Evolutionary conservation across 495 filamentous ascomycete genomes (phyloP).

Genomic region (Podospora bellae-mahoneyi): DNA sequence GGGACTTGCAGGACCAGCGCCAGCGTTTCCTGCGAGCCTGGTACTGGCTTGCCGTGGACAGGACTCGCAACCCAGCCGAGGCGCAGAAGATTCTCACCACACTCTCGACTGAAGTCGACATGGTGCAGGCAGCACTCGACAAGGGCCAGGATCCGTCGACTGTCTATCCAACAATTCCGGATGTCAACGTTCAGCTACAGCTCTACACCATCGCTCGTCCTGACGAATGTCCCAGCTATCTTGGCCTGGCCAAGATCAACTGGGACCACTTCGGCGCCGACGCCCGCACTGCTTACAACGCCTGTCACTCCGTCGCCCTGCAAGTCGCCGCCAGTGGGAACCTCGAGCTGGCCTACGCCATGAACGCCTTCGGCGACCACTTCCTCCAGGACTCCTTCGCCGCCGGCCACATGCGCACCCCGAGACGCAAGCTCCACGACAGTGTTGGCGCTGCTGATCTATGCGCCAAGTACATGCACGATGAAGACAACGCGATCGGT

Average conservation of each 20-base stretch:
- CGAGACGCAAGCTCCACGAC: slow-evolving; percentile 17
- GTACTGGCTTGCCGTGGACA: neutral
- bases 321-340: slow-evolving; percentile 11
- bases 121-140: neutral
- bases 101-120: neutral
- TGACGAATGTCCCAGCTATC: slow-evolving; percentile 13
- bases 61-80: slow-evolving; percentile 3
- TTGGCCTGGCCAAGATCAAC: slow-evolving; percentile 21
- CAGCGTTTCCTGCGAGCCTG: slow-evolving; percentile 1
- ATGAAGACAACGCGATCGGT: slow-evolving; percentile 24
- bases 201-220: neutral
- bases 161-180: neutral
- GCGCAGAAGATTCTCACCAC: slow-evolving; percentile 3
- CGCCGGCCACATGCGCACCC: slow-evolving; percentile 24
- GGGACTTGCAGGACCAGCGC: neutral
- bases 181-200: neutral
- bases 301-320: slow-evolving; percentile 23
- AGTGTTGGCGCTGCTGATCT: neutral
- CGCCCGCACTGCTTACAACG: slow-evolving; percentile 24
- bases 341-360: slow-evolving; percentile 20
- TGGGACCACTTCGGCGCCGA: slow-evolving; percentile 26
- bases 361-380: slow-evolving; percentile 32
- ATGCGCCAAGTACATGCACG: slow-evolving; percentile 23
- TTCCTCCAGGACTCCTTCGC: slow-evolving; percentile 27
- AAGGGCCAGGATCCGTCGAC: neutral